Evolutionary conservation across 176 grass and related monocot species (phyloP).

Genomic region (Saccharum spontaneum): DNA sequence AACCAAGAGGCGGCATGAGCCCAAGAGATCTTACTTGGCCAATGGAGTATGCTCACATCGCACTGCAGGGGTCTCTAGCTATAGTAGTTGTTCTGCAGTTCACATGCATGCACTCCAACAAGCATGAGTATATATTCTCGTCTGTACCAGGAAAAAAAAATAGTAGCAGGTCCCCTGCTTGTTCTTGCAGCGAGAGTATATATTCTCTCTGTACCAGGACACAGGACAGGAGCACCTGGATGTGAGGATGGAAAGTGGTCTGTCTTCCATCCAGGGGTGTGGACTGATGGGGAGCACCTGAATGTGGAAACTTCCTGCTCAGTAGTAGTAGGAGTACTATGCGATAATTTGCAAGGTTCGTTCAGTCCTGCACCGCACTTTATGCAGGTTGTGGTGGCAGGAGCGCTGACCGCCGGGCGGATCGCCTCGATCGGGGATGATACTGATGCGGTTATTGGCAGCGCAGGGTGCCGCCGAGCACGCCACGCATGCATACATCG

Average conservation of each 20-base stretch:
- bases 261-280: not conserved
- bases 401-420: no score
- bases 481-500: no score
- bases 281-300: constrained; percentile 27
- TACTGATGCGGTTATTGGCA: no score
- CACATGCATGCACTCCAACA: constrained; percentile 30
- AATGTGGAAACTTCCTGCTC: constrained; percentile 24
- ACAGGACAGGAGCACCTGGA: not conserved
- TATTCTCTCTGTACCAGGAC: no score
- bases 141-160: no score
- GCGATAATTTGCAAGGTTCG: not conserved
- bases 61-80: not conserved
- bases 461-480: no score
- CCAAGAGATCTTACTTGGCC: not conserved
- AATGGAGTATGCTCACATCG: not conserved
- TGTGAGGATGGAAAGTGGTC: constrained; percentile 1
- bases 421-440: no score
- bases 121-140: no score
- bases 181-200: no score
- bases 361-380: not conserved
- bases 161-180: not conserved
- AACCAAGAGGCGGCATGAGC: not conserved
- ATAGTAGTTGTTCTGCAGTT: not conserved
- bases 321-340: no score
- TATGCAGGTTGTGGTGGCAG: not conserved